Conservation (phyloP, 495 filamentous ascomycete genomes). For the Tuber calosporum region DNA sequence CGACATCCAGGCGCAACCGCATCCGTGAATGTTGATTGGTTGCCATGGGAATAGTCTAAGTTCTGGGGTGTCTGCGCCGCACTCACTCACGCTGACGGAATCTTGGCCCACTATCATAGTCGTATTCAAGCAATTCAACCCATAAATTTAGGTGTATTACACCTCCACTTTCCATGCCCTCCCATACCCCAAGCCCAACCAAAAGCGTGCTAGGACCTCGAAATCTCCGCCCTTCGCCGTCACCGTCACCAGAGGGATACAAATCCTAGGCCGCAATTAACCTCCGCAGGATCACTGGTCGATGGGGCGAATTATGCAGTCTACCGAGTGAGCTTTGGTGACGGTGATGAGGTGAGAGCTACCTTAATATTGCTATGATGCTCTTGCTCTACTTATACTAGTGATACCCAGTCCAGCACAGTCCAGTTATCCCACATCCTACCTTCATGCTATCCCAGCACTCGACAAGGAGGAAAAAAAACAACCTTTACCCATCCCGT, state of each 20-base stretch:
- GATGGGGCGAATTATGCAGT: not conserved
- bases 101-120: too few relatives aligned
- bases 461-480: not conserved
- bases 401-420: not conserved
- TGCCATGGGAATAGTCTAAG: too few relatives aligned
- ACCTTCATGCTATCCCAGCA: not conserved
- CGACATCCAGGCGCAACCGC: too few relatives aligned
- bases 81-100: too few relatives aligned
- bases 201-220: not conserved
- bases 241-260: not conserved
- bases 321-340: not conserved
- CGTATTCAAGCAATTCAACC: too few relatives aligned
- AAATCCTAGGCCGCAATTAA: not conserved
- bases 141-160: too few relatives aligned
- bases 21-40: too few relatives aligned
- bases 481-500: not conserved
- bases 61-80: too few relatives aligned
- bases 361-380: not conserved
- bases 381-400: not conserved
- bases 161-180: not conserved
- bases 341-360: not conserved
- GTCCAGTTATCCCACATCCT: not conserved
- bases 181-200: not conserved
- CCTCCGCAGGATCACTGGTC: not conserved
- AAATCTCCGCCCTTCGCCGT: not conserved